Evolutionary conservation across 768 basidiomycete species (phyloP), one percentile per base, ranked within the genome.

Genomic region (Gymnopilus dilepis): DNA sequence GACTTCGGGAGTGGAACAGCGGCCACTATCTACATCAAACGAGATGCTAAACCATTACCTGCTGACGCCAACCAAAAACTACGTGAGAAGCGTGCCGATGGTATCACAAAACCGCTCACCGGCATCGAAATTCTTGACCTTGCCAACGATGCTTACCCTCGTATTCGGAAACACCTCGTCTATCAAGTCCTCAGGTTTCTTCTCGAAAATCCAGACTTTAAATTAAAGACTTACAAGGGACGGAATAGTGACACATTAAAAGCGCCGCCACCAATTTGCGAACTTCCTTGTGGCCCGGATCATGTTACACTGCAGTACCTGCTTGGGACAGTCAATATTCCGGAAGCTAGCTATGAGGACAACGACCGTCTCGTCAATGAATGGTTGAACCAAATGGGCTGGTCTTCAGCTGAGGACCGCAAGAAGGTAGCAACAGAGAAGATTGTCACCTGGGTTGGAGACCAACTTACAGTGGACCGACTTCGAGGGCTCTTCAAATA

Each of bases 341-440:
- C 74, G 2, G 78, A 82, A 52, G 76, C 77, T 2, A 78, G 75
- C 51, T 81, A 81, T 40, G 71, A 78, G 19, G 78, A 74, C 8
- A 76, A 78, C 63, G 38, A 53, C 2, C 61, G 61, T n/a, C 63
- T 80, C 0, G 61, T 78, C 2, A 28, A 65, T 26, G 70, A 78
- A 62, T 77, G 72, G 71, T 63, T 76, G 15, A 47, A 28, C 0
- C 78, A 79, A 61, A 63, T 77, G 21, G 61, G 65, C 3, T 37
- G 34, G 34, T 3, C n/a, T n/a, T n/a, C n/a, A n/a, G n/a, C n/a
- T n/a, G n/a, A n/a, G n/a, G n/a, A n/a, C n/a, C n/a, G n/a, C n/a
- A n/a, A n/a, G n/a, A n/a, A n/a, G n/a, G n/a, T n/a, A n/a, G n/a
- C n/a, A n/a, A n/a, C n/a, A n/a, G n/a, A n/a, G n/a, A n/a, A n/a